These are phyloP conservation scores for Xerocomellus intermedius DNA, from an alignment of 768 basidiomycete genomes.

Conservation along the genomic window DNA sequence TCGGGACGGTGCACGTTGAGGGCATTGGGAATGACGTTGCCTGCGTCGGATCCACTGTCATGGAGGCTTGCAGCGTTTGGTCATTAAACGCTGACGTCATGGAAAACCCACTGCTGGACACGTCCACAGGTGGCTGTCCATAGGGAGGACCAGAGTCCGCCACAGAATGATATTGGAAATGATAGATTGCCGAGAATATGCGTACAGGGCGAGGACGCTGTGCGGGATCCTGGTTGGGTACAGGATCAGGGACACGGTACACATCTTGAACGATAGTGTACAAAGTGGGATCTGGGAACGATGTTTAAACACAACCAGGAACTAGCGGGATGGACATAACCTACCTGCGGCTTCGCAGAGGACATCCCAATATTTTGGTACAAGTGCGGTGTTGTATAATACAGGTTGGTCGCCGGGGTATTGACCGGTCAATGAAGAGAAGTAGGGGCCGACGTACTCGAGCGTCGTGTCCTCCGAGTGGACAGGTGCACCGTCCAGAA, in stretches of 20 bases:
- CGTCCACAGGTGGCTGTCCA: constrained; percentile 10
- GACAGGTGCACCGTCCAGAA: constrained; percentile 45
- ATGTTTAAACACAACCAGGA: background rate
- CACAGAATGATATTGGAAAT: constrained; percentile 44
- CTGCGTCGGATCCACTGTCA: background rate
- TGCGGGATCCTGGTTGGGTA: constrained; percentile 18
- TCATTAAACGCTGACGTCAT: constrained; percentile 15
- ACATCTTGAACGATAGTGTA: constrained; percentile 71
- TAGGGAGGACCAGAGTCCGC: constrained; percentile 7
- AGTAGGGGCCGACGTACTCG: constrained; percentile 33
- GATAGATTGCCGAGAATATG: constrained; percentile 59
- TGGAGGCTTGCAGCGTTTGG: constrained; percentile 1
- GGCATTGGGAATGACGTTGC: constrained; percentile 9
- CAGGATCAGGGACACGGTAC: constrained; percentile 28
- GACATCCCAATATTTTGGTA: constrained; percentile 64
- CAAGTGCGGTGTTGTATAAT: constrained; percentile 60
- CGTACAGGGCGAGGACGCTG: constrained; percentile 30
- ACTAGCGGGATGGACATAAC: constrained; percentile 12
- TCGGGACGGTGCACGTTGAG: background rate
- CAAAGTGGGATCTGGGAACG: constrained; percentile 56
- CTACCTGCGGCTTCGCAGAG: constrained; percentile 56
- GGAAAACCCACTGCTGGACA: constrained; percentile 11
- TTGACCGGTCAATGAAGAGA: constrained; percentile 31
- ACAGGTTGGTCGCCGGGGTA: constrained; percentile 30
- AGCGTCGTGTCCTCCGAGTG: constrained; percentile 49